Conservation (phyloP, 139 green algal genomes). For the Picochlorum sp. region DNA sequence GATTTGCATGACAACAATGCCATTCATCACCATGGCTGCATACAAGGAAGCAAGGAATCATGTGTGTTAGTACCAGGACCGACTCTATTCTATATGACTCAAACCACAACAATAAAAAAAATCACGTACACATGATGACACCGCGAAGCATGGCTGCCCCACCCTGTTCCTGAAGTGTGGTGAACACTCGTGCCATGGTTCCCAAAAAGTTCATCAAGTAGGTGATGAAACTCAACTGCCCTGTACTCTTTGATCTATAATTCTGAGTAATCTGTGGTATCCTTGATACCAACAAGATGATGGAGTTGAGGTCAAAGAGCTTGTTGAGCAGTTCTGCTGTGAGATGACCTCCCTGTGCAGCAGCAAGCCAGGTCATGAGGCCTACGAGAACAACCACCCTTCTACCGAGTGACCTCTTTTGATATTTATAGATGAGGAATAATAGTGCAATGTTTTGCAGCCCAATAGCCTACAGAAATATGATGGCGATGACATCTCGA, state of each 20-base stretch:
- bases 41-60: background rate
- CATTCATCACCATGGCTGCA: constrained; percentile 26
- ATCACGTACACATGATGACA: constrained; percentile 52
- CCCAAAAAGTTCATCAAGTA: constrained; percentile 54
- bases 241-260: constrained; percentile 38
- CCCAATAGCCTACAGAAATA: background rate
- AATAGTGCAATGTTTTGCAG: constrained; percentile 62
- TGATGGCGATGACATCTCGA: background rate
- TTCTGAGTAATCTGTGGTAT: constrained; percentile 49
- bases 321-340: constrained; percentile 14
- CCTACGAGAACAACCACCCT: background rate
- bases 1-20: constrained; percentile 23
- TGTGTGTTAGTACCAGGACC: background rate
- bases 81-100: no score
- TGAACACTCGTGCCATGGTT: constrained; percentile 62
- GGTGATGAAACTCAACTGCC: constrained; percentile 61
- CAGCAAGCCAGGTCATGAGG: constrained; percentile 9
- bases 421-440: constrained; percentile 59
- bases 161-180: constrained; percentile 48
- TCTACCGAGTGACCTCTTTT: constrained; percentile 10
- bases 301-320: constrained; percentile 55
- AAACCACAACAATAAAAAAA: background rate
- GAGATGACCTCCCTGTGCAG: constrained; percentile 28
- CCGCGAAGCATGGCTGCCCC: constrained; percentile 61
- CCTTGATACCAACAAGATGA: constrained; percentile 53